These are phyloP conservation scores for Lenwebbia sp. DNA, from an alignment of 345 rosid genomes.

Conservation along the genomic window DNA sequence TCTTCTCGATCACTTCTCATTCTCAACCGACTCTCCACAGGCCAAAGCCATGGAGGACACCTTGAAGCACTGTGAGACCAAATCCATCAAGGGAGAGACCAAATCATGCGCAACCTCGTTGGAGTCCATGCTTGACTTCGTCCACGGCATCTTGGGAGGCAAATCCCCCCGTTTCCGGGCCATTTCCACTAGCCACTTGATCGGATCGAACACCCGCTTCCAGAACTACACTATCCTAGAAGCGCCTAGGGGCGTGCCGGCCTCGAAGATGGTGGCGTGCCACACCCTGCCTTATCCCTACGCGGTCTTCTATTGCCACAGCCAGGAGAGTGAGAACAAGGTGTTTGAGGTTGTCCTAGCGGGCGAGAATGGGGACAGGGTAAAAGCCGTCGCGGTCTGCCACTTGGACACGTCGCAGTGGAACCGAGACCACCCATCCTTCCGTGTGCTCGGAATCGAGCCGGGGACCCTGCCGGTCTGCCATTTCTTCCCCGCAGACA, in stretches of 20 bases:
- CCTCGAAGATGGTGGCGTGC: constrained; percentile 1
- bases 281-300: constrained; percentile 1
- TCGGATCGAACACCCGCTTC: not conserved
- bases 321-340: not conserved
- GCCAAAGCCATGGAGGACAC: constrained; percentile 33
- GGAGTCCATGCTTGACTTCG: constrained; percentile 38
- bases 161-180: not conserved
- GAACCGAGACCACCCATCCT: constrained; percentile 1
- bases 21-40: constrained; percentile 14
- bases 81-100: constrained; percentile 28
- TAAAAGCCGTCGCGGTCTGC: constrained; percentile 6
- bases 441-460: constrained; percentile 1
- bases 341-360: not conserved
- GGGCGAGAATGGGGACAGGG: constrained; percentile 1
- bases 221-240: constrained; percentile 3
- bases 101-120: constrained; percentile 34
- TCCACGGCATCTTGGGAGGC: constrained; percentile 7
- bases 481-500: constrained; percentile 7
- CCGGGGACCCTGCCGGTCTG: constrained; percentile 1
- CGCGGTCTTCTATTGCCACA: constrained; percentile 7
- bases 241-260: not conserved
- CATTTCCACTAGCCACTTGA: constrained; percentile 11
- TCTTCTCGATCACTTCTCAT: constrained; percentile 26
- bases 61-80: constrained; percentile 14
- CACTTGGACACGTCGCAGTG: constrained; percentile 7